Evolutionary conservation across 768 basidiomycete species (phyloP).

Genomic region (Lactarius sp.): DNA sequence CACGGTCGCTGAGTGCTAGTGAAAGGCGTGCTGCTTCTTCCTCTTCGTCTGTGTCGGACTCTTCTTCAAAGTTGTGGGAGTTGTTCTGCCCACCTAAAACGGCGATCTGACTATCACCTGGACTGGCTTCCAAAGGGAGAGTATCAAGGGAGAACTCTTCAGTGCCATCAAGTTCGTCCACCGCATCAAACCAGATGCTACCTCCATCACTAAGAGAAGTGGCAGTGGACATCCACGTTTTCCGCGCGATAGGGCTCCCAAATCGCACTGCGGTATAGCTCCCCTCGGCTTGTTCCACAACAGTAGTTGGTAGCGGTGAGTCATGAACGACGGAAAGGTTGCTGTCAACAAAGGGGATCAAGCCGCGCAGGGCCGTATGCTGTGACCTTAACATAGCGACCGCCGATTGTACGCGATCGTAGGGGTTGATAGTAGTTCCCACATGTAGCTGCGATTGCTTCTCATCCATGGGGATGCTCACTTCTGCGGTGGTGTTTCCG

Average conservation of each 20-base stretch:
- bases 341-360: slow-evolving; percentile 28
- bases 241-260: slow-evolving; percentile 17
- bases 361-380: slow-evolving; percentile 47
- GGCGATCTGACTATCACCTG: slow-evolving; percentile 31
- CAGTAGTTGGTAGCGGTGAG: slow-evolving; percentile 40
- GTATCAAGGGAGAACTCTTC: slow-evolving; percentile 60
- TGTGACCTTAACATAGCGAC: slow-evolving; percentile 56
- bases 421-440: slow-evolving; percentile 23
- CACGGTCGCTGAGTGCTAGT: slow-evolving; percentile 13
- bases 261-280: slow-evolving; percentile 24
- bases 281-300: slow-evolving; percentile 43
- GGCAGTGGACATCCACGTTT: slow-evolving; percentile 27
- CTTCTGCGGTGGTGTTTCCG: slow-evolving; percentile 3
- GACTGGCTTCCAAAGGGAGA: slow-evolving; percentile 28
- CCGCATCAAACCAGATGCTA: slow-evolving; percentile 77
- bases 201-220: slow-evolving; percentile 30
- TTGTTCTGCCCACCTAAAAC: slow-evolving; percentile 38
- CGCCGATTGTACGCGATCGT: slow-evolving; percentile 44
- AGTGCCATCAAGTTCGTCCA: slow-evolving; percentile 53
- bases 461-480: slow-evolving; percentile 1
- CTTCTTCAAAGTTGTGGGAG: slow-evolving; percentile 49
- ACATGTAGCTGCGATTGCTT: slow-evolving; percentile 13
- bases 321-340: slow-evolving; percentile 27
- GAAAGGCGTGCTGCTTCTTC: slow-evolving; percentile 22
- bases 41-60: slow-evolving; percentile 48